phyloP scores from a whole-genome alignment of 73 alveolate species.

The Breviolum minutum region DNA sequence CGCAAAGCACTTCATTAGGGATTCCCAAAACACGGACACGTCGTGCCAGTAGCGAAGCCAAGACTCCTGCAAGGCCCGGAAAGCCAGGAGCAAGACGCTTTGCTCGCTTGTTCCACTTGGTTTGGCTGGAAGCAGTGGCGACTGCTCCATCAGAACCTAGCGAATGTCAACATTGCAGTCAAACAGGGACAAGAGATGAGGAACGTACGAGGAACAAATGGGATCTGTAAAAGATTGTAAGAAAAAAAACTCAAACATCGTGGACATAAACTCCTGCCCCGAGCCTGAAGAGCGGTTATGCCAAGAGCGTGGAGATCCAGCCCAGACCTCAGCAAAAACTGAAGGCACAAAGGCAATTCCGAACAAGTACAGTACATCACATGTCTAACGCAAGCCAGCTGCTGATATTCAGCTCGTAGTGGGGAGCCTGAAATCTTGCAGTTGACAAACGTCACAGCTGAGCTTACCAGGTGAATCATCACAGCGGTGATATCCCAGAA shows the following conservation, averaged over 20 bases:
- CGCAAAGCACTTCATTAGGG: slow-evolving; percentile 73
- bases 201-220: too few species aligned
- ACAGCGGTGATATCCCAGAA: neutral
- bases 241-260: neutral
- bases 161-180: neutral
- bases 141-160: slow-evolving; percentile 69
- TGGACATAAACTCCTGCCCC: neutral
- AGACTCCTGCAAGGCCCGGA: slow-evolving; percentile 24
- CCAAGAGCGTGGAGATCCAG: slow-evolving; percentile 87
- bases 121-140: slow-evolving; percentile 65
- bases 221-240: neutral
- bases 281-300: slow-evolving; percentile 64
- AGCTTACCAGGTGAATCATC: neutral
- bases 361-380: neutral
- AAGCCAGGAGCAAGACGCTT: neutral
- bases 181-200: neutral
- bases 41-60: slow-evolving; percentile 87
- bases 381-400: neutral
- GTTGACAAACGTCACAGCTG: too few species aligned
- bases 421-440: slow-evolving; percentile 39
- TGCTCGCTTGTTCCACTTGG: slow-evolving; percentile 51
- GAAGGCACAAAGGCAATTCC: too few species aligned
- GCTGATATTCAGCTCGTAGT: slow-evolving; percentile 79
- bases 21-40: slow-evolving; percentile 54
- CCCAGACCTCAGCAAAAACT: slow-evolving; percentile 20